These are phyloP conservation scores for Neurospora sp. DNA, from an alignment of 495 filamentous ascomycete species.

Conservation along the genomic window DNA sequence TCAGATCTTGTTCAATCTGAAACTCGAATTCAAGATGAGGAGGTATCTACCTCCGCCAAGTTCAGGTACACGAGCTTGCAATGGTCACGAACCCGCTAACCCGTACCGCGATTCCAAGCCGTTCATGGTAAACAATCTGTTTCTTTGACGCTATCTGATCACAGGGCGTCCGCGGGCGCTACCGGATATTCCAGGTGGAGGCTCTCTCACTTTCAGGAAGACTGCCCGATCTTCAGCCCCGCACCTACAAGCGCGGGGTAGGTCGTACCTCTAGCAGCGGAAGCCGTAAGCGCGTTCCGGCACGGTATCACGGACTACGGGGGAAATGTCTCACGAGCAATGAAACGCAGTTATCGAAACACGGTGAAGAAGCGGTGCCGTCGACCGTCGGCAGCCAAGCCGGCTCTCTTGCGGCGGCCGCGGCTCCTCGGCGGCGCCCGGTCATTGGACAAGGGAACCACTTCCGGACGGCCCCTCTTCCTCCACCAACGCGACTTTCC, in stretches of 20 bases:
- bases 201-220: neutral
- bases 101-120: neutral
- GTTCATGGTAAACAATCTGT: neutral
- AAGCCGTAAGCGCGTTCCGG: neutral
- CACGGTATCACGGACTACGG: neutral
- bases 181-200: neutral
- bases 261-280: neutral
- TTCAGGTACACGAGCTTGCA: no score
- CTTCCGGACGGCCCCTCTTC: neutral
- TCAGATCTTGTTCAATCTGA: neutral
- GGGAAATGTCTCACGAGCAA: neutral
- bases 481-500: neutral
- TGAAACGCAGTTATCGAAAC: neutral
- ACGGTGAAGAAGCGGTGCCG: neutral
- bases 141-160: neutral
- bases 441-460: neutral
- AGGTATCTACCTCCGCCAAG: neutral
- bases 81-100: neutral
- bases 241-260: neutral
- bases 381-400: neutral
- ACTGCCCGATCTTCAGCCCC: neutral
- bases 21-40: neutral
- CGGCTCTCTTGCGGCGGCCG: neutral
- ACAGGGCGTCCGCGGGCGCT: neutral
- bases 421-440: neutral